phyloP scores from a whole-genome alignment of 495 filamentous ascomycete species.

The Xylaria acuta region DNA sequence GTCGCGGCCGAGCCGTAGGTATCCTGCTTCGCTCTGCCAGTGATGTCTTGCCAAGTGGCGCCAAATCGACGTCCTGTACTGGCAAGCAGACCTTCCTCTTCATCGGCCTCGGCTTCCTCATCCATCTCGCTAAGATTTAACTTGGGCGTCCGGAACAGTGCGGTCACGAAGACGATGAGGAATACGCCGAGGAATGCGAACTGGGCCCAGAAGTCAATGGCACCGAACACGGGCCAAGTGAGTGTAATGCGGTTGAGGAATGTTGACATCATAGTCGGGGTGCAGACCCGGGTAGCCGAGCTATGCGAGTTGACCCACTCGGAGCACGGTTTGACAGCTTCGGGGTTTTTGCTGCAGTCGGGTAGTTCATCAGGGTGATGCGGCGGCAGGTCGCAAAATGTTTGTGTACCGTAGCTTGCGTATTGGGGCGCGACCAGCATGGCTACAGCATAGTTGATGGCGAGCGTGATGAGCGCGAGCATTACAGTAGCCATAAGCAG shows the following conservation, averaged over 20 bases:
- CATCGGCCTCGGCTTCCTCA: constrained; percentile 90
- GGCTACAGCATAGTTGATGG: constrained; percentile 87
- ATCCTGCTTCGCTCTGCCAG: constrained; percentile 51
- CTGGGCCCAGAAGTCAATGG: constrained; percentile 91
- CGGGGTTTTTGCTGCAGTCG: constrained; percentile 77
- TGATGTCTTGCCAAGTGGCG: constrained; percentile 89
- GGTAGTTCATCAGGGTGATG: constrained; percentile 64
- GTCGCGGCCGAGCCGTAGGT: constrained; percentile 15
- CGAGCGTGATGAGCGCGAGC: constrained; percentile 84
- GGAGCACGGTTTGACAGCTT: constrained; percentile 79
- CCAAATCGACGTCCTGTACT: constrained; percentile 79
- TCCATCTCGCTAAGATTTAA: constrained; percentile 76
- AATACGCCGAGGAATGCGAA: constrained; percentile 88
- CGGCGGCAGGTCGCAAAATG: constrained; percentile 77
- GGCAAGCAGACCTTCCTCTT: constrained; percentile 89
- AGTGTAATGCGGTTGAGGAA: constrained; percentile 94
- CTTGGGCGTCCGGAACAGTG: constrained; percentile 79
- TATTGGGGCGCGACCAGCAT: constrained; percentile 96
- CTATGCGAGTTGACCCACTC: constrained; percentile 67
- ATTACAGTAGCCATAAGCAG: constrained; percentile 90
- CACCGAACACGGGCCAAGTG: constrained; percentile 96
- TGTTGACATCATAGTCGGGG: constrained; percentile 84
- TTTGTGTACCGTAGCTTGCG: constrained; percentile 91
- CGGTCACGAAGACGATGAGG: constrained; percentile 74
- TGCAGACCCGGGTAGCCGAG: constrained; percentile 75